phyloP scores from a whole-genome alignment of 2,329 filamentous ascomycete species.

The Aspergillus sp. region DNA sequence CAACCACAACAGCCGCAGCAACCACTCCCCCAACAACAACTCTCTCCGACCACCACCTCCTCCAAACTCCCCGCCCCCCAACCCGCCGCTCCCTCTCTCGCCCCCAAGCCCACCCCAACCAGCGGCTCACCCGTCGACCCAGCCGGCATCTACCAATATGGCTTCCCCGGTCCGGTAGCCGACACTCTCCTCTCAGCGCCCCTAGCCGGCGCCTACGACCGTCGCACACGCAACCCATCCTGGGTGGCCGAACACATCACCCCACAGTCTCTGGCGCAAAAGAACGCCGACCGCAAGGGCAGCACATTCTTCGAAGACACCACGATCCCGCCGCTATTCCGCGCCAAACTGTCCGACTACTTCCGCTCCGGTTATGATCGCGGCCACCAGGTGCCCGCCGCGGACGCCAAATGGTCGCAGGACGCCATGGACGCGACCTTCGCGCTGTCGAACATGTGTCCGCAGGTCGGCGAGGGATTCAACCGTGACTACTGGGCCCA shows the following conservation, averaged over 20 bases:
- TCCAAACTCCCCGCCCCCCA: slow-evolving; percentile 41
- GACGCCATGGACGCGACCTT: slow-evolving; percentile 94
- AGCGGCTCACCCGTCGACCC: slow-evolving; percentile 64
- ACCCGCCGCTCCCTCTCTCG: slow-evolving; percentile 34
- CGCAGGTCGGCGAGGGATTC: slow-evolving; percentile 96
- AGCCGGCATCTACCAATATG: slow-evolving; percentile 76
- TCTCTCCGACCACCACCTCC: slow-evolving; percentile 30
- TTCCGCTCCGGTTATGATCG: slow-evolving; percentile 92
- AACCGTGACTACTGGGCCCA: slow-evolving; percentile 99
- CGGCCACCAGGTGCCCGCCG: slow-evolving; percentile 94
- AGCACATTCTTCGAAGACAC: slow-evolving; percentile 81
- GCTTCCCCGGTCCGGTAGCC: slow-evolving; percentile 86
- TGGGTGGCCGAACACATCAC: slow-evolving; percentile 99
- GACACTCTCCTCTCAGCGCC: slow-evolving; percentile 77
- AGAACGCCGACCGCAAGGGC: slow-evolving; percentile 80
- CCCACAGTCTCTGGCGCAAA: slow-evolving; percentile 71
- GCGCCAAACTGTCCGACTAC: slow-evolving; percentile 89
- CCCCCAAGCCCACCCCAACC: slow-evolving; percentile 26
- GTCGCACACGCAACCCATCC: slow-evolving; percentile 83
- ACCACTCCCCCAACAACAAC: slow-evolving; percentile 18
- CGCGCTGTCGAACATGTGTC: slow-evolving; percentile 92
- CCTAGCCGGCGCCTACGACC: slow-evolving; percentile 86
- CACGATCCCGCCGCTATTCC: slow-evolving; percentile 78
- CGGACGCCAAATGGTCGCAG: slow-evolving; percentile 95
- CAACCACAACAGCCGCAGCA: slow-evolving; percentile 28